These are phyloP conservation scores for Backusella mclennaniae DNA, from an alignment of 192 early-diverging fungal genomes.

Conservation along the genomic window DNA sequence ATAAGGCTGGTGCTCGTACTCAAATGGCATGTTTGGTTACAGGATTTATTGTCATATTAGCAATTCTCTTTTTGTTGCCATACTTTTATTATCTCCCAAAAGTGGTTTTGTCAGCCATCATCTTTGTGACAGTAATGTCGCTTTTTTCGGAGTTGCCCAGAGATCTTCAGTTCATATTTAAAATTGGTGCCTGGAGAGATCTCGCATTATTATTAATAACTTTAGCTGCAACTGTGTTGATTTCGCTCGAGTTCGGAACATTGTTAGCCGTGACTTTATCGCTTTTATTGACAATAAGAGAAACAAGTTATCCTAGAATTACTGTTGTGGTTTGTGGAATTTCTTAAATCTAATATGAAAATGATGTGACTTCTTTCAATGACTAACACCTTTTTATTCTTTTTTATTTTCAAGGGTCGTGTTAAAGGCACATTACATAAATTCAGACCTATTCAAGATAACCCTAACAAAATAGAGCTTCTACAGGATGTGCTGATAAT, in stretches of 20 bases:
- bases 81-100: constrained; percentile 38
- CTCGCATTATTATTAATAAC: constrained; percentile 80
- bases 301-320: constrained; percentile 81
- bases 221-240: constrained; percentile 80
- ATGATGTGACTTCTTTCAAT: background rate
- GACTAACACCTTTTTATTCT: constrained; percentile 3
- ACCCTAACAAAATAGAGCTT: constrained; percentile 59
- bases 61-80: constrained; percentile 78
- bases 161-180: constrained; percentile 77
- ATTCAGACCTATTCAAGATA: constrained; percentile 66
- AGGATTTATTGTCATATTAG: constrained; percentile 67
- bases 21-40: constrained; percentile 88
- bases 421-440: constrained; percentile 51
- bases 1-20: constrained; percentile 80
- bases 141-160: constrained; percentile 71
- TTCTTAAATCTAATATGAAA: constrained; percentile 13
- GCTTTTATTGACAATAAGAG: constrained; percentile 86
- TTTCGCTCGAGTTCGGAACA: constrained; percentile 91
- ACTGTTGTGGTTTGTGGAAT: constrained; percentile 55
- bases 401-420: constrained; percentile 36
- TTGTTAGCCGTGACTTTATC: constrained; percentile 83
- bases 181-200: constrained; percentile 79
- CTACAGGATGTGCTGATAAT: constrained; percentile 85
- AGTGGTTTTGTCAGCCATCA: constrained; percentile 59
- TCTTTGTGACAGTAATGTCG: constrained; percentile 75